Percentiles rank a stretch among this genome's conserved stretches.
Conservation (phyloP, 768 basidiomycete genomes). For the Serendipita sp. region DNA sequence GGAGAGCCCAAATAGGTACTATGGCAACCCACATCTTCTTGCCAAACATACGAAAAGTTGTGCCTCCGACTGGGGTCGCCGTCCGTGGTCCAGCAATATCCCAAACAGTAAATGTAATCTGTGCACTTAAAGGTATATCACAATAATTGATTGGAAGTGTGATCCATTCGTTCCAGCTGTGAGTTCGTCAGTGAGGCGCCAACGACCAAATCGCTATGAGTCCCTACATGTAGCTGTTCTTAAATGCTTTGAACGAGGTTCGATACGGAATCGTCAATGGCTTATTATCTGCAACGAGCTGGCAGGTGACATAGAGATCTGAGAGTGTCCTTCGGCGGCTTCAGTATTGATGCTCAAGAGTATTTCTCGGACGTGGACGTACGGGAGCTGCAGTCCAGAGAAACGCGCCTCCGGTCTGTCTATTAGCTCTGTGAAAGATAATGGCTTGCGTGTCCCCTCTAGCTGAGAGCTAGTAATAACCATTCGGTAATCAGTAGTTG, state of each 20-base stretch:
- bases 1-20: not conserved
- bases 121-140: constrained; percentile 77
- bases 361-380: constrained; percentile 17
- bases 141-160: constrained; percentile 85
- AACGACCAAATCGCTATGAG: constrained; percentile 1
- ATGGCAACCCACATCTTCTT: constrained; percentile 61
- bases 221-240: constrained; percentile 56
- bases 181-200: not conserved
- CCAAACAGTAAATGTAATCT: constrained; percentile 90
- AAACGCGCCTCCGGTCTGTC: constrained; percentile 72
- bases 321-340: constrained; percentile 49
- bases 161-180: constrained; percentile 92
- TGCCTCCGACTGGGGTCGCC: constrained; percentile 75
- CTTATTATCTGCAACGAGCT: constrained; percentile 85
- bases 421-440: constrained; percentile 62
- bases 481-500: constrained; percentile 1
- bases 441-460: constrained; percentile 62
- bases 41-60: constrained; percentile 80
- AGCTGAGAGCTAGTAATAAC: constrained; percentile 49
- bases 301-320: constrained; percentile 87
- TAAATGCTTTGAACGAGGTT: constrained; percentile 87
- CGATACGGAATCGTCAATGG: constrained; percentile 82
- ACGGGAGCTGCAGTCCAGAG: constrained; percentile 68
- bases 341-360: not conserved
- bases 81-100: constrained; percentile 76